These are phyloP conservation scores for Neurospora africana DNA, from an alignment of 495 filamentous ascomycete species.

Conservation along the genomic window DNA sequence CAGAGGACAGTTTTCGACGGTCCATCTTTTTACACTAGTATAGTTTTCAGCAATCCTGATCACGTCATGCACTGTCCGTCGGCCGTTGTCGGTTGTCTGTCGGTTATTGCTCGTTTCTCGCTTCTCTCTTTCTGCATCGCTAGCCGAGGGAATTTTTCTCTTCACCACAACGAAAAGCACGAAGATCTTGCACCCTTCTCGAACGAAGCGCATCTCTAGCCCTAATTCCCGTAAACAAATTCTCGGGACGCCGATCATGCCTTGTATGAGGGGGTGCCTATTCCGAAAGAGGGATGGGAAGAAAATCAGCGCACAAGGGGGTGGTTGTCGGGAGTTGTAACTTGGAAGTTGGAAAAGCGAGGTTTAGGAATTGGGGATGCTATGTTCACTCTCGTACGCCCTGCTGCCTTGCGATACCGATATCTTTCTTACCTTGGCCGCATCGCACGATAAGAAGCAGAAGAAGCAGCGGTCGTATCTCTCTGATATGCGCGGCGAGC, in stretches of 20 bases:
- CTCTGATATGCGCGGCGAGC: neutral
- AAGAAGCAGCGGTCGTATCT: neutral
- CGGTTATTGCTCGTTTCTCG: neutral
- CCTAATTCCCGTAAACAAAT: neutral
- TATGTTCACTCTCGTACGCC: too few species aligned
- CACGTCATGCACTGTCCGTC: neutral
- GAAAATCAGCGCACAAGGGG: neutral
- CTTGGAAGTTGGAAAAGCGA: neutral
- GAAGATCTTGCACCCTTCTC: neutral
- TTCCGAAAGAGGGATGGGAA: neutral
- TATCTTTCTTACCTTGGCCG: neutral
- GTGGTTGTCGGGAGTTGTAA: neutral
- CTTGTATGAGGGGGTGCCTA: neutral
- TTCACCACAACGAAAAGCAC: neutral
- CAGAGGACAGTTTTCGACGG: neutral
- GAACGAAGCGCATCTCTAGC: neutral
- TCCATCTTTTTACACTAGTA: too few species aligned
- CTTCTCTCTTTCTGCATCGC: neutral
- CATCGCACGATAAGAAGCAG: neutral
- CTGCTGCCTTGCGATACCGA: neutral
- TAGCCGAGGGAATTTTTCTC: neutral
- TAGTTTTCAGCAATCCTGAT: neutral
- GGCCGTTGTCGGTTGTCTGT: neutral
- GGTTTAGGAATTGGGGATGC: neutral
- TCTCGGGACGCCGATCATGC: neutral